Percentiles rank a stretch among this genome's conserved stretches.
phyloP scores from a whole-genome alignment of 306 rosid species.

The Malus asiatica region DNA sequence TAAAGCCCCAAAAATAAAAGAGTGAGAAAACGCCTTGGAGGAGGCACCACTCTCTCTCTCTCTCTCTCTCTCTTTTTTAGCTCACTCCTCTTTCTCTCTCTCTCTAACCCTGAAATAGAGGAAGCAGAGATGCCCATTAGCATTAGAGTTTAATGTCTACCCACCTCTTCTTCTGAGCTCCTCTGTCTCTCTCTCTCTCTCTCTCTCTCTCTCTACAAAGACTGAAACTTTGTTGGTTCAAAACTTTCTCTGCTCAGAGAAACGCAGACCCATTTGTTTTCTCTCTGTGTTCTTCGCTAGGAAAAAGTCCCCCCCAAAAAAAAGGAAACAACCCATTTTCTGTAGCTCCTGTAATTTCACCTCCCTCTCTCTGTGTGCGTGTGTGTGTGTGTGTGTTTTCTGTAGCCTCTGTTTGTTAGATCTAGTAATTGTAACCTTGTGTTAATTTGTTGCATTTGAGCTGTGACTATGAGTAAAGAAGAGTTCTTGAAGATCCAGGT shows the following conservation, averaged over 20 bases:
- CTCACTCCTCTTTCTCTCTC: neutral
- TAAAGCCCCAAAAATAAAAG: slow-evolving; percentile 21
- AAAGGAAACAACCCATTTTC: neutral
- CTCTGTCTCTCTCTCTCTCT: slow-evolving; percentile 1
- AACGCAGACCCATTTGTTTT: slow-evolving; percentile 15
- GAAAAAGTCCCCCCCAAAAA: slow-evolving; percentile 21
- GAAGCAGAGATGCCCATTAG: slow-evolving; percentile 22
- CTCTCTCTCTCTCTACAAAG: slow-evolving; percentile 20
- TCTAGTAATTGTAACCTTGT: slow-evolving; percentile 30
- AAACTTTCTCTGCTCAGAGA: slow-evolving; percentile 33
- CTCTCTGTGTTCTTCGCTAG: slow-evolving; percentile 22
- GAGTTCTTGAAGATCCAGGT: slow-evolving; percentile 94
- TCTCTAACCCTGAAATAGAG: slow-evolving; percentile 39
- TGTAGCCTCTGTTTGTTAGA: slow-evolving; percentile 30
- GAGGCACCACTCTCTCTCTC: neutral
- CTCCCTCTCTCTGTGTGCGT: neutral
- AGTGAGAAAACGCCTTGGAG: slow-evolving; percentile 11
- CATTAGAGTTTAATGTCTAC: slow-evolving; percentile 29
- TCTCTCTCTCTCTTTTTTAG: slow-evolving; percentile 10
- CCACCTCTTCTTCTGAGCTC: slow-evolving; percentile 18
- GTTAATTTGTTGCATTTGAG: slow-evolving; percentile 24
- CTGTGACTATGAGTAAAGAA: slow-evolving; percentile 62
- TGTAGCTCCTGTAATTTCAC: neutral
- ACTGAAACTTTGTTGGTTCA: slow-evolving; percentile 26
- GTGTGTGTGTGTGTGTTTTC: neutral